phyloP scores from a whole-genome alignment of 306 rosid species.

The Ziziphus jujuba region DNA sequence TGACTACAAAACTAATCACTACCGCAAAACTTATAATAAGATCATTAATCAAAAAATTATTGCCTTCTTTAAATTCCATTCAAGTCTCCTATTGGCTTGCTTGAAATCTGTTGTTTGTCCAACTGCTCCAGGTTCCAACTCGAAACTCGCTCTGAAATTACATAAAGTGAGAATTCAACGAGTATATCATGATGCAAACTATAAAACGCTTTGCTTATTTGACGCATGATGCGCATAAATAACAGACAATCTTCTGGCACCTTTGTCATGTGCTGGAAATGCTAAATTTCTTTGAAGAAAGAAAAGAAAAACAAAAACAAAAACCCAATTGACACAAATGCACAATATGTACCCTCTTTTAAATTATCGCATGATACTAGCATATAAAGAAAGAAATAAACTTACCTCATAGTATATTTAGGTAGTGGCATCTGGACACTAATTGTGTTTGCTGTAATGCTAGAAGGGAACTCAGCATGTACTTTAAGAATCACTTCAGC shows the following conservation, averaged over 20 bases:
- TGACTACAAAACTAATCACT: conserved; percentile 1
- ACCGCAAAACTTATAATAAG: not conserved
- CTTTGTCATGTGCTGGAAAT: not conserved
- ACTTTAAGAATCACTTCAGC: conserved; percentile 73
- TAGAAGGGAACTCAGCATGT: conserved; percentile 72
- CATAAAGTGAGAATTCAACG: conserved; percentile 24
- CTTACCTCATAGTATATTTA: conserved; percentile 49
- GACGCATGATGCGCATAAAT: not conserved
- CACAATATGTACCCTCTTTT: not conserved
- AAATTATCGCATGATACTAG: not conserved
- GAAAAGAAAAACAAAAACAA: no score
- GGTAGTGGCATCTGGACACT: conserved; percentile 80
- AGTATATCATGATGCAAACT: conserved; percentile 10
- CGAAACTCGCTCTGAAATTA: conserved; percentile 74
- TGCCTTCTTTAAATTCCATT: conserved; percentile 78
- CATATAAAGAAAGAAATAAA: not conserved
- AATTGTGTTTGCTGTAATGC: conserved; percentile 71
- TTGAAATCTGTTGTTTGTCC: conserved; percentile 82
- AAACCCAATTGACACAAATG: no score
- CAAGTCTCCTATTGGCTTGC: conserved; percentile 73
- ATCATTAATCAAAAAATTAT: conserved; percentile 29
- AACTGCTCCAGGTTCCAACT: conserved; percentile 70
- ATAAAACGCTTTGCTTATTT: not conserved
- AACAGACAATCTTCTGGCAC: not conserved
- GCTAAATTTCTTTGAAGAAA: not conserved